Evolutionary conservation across 345 rosid genomes (phyloP).

Genomic region (Orychophragmus violaceus): DNA sequence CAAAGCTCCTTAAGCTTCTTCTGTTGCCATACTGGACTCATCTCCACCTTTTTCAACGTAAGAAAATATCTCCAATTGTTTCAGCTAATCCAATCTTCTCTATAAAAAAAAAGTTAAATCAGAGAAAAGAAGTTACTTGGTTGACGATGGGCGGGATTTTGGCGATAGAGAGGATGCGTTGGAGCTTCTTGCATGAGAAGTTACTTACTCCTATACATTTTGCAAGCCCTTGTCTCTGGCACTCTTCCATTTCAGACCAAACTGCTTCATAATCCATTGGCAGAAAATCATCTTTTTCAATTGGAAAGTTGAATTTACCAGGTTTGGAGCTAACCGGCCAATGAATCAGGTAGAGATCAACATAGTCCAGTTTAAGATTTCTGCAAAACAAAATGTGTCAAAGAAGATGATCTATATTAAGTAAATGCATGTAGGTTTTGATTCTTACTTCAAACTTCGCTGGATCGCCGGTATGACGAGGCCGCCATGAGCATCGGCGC

Average conservation of each 20-base stretch:
- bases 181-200: slow-evolving; percentile 65
- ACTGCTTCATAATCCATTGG: slow-evolving; percentile 56
- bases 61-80: too few relatives aligned
- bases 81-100: too few relatives aligned
- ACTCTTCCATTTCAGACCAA: slow-evolving; percentile 77
- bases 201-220: slow-evolving; percentile 77
- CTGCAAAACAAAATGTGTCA: slow-evolving; percentile 33
- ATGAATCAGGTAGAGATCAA: slow-evolving; percentile 69
- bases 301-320: slow-evolving; percentile 53
- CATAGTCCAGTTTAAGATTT: slow-evolving; percentile 53
- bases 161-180: slow-evolving; percentile 50
- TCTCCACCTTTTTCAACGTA: slow-evolving; percentile 48
- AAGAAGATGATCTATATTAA: too few relatives aligned
- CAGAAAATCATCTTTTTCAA: slow-evolving; percentile 53
- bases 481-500: slow-evolving; percentile 43
- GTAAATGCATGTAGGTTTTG: too few relatives aligned
- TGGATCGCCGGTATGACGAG: slow-evolving; percentile 47
- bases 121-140: slow-evolving; percentile 39
- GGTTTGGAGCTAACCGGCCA: slow-evolving; percentile 82
- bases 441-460: slow-evolving; percentile 32
- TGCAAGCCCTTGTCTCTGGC: slow-evolving; percentile 54
- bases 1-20: slow-evolving; percentile 35
- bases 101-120: background rate
- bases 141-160: slow-evolving; percentile 66
- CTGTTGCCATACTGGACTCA: slow-evolving; percentile 81